A percentile compares a stretch with the other conserved stretches of the same genome.
Evolutionary conservation across 108 stramenopile genomes (phyloP).

Genomic region (Nitzschia sp.): DNA sequence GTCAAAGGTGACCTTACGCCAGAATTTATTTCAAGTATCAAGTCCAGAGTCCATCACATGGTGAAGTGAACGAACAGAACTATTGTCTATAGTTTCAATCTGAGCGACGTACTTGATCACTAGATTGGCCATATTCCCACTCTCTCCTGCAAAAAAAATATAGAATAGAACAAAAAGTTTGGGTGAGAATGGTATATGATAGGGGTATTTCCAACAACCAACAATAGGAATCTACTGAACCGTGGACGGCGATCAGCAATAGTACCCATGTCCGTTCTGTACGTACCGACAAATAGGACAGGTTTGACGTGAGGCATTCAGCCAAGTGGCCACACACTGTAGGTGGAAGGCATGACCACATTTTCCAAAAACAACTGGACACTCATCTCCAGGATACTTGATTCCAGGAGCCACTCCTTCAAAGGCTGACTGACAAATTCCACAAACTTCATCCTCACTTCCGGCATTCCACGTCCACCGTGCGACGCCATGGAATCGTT

Average conservation of each 20-base stretch:
- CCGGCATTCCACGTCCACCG: constrained; percentile 85
- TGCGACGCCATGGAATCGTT: constrained; percentile 77
- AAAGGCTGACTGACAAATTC: constrained; percentile 88
- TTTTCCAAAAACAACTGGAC: constrained; percentile 86
- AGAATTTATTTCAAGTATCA: too few relatives aligned
- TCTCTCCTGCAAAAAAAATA: constrained; percentile 63
- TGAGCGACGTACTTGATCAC: constrained; percentile 18
- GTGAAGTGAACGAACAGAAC: too few relatives aligned
- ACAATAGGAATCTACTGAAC: too few relatives aligned
- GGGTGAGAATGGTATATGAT: background rate
- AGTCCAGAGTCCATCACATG: too few relatives aligned
- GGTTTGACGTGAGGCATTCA: constrained; percentile 46
- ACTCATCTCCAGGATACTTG: constrained; percentile 89
- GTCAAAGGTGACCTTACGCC: too few relatives aligned
- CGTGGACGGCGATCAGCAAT: too few relatives aligned
- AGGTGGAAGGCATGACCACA: constrained; percentile 71
- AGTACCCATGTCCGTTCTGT: background rate
- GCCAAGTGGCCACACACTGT: constrained; percentile 80
- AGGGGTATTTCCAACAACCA: background rate
- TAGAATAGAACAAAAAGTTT: background rate
- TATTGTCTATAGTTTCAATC: background rate
- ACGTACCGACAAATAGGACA: constrained; percentile 57
- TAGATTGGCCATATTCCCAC: constrained; percentile 80
- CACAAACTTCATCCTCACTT: constrained; percentile 74
- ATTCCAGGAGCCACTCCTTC: constrained; percentile 84